These are phyloP conservation scores for Pichia californica DNA, from an alignment of 805 yeast species.

Conservation along the genomic window DNA sequence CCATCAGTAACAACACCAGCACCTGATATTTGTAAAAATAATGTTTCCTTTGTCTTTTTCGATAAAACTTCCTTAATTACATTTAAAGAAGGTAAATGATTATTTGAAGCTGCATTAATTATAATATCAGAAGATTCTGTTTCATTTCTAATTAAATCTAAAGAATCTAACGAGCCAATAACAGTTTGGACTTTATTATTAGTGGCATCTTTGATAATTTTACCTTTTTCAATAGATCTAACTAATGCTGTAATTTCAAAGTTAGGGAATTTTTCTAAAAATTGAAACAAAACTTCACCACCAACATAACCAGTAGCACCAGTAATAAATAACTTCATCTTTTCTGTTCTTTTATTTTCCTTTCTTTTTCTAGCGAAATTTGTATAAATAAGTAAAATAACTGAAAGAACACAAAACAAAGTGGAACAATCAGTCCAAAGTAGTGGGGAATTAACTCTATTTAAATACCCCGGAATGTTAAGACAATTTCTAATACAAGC, in stretches of 20 bases:
- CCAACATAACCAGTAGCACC: slow-evolving; percentile 3
- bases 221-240: neutral
- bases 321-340: neutral
- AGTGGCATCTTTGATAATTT: neutral
- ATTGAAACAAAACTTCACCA: neutral
- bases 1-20: neutral
- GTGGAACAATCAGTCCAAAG: too few species aligned
- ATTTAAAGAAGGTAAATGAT: neutral
- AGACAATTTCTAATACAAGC: too few species aligned
- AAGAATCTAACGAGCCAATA: neutral
- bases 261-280: neutral
- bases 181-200: neutral
- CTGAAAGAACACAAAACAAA: too few species aligned
- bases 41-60: neutral
- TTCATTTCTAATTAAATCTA: neutral
- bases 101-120: slow-evolving; percentile 1
- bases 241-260: neutral
- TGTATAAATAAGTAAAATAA: too few species aligned
- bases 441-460: too few species aligned
- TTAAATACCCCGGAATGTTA: too few species aligned
- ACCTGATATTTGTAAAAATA: slow-evolving; percentile 1
- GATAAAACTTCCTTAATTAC: neutral
- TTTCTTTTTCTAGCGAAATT: too few species aligned
- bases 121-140: slow-evolving; percentile 1
- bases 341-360: neutral